Base-by-base conservation (phyloP, 2,329 filamentous ascomycete genomes). In the Proliferodiscus dingleyae region DNA sequence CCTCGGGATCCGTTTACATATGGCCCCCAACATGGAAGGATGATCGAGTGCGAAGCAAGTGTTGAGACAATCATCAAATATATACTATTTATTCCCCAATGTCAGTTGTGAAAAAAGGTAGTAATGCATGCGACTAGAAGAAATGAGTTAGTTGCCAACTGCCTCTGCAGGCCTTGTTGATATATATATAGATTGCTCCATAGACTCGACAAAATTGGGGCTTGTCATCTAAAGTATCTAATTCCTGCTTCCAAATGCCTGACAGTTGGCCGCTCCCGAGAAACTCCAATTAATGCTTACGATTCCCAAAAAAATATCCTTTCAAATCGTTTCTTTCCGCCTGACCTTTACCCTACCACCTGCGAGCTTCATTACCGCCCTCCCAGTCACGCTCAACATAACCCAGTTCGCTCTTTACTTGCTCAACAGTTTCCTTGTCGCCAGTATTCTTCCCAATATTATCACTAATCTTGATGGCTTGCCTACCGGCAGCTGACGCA, bases 381-480 rank as follows among this genome's bases (percentile, higher is more conserved):
- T 77, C 75, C 89, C 93, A 96, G 22, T 80, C 74, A 57, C 85
- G 84, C 69, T 97, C 91, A 4, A 84, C 75, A 62, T 98, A 97
- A 0, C 89, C 89, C 33, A 96, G 74, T 52, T 85, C 77, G 60
- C 78, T 75, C 77, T 98, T 98, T 51, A 97, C 89, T 55, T 83
- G 80, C 46, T 82, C 74, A 0, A 98, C 87, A 1, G 85, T 87
- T 16, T 75, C 75, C 58, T 81, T 80, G 61, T 96, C 85, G 6
- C 93, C 93, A 0, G 89, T 97, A 61, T 98, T 98, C 75, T 98
- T 98, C 7, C 61, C 80, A 54, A 84, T 76, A 61, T 97, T 96
- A 65, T 91, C 76, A 57, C 82, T 96, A 56, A 98, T 87, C 73
- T 98, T 98, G 62, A 98, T 81, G 2, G 93, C 90, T 0, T 85